Conservation (phyloP, 371 early-diverging fungal species). For the Mucor plumbeus region DNA sequence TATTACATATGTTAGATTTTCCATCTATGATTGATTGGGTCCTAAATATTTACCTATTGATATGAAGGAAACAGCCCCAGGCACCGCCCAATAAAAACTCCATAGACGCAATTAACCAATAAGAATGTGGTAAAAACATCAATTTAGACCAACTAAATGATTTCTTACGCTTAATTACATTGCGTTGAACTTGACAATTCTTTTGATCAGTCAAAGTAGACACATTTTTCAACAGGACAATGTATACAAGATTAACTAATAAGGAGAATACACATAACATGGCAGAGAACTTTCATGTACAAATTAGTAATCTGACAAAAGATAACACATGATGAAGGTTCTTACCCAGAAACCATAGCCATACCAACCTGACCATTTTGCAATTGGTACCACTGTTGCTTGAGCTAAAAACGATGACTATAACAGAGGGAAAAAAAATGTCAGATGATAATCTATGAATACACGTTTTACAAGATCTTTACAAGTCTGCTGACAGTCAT, state of each 20-base stretch:
- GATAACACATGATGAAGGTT: neutral
- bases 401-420: constrained; percentile 68
- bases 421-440: neutral
- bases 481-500: constrained; percentile 70
- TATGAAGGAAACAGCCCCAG: constrained; percentile 79
- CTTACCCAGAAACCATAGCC: constrained; percentile 76
- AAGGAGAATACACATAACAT: constrained; percentile 66
- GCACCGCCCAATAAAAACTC: constrained; percentile 71
- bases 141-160: constrained; percentile 64
- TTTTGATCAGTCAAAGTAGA: constrained; percentile 13
- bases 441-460: constrained; percentile 15
- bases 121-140: constrained; percentile 63
- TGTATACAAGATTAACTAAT: constrained; percentile 65
- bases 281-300: constrained; percentile 52
- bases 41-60: constrained; percentile 52
- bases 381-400: constrained; percentile 71
- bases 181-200: constrained; percentile 42
- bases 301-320: neutral
- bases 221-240: constrained; percentile 47
- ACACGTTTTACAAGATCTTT: constrained; percentile 11
- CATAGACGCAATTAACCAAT: constrained; percentile 68
- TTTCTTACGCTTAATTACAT: constrained; percentile 59
- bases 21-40: neutral
- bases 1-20: neutral
- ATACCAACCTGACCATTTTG: constrained; percentile 67